Base-by-base conservation (phyloP, 331 rosid genomes). In the Malus hybrid region DNA sequence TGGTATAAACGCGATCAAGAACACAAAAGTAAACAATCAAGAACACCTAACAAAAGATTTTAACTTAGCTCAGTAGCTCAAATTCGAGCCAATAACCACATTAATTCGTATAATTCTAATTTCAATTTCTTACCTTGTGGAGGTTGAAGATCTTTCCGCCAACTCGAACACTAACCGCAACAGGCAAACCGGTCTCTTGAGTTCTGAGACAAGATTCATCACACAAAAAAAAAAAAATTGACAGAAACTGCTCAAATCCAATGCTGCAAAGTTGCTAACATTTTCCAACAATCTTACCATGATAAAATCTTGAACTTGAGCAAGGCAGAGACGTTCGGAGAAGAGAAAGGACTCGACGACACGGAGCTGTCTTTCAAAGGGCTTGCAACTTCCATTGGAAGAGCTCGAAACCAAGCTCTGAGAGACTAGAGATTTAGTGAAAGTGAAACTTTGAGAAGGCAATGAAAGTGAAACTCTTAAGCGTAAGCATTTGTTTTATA, bases 171-270 rank as follows among this genome's bases (percentile, higher is more conserved):
- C 82, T 75, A 57, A 89, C 75, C 1, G 96, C 80, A 64, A 93
- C 97, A 14, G 96, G 97, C 73, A 93, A 79, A 70, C 98, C 96
- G 11, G 97, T 93, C 78, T 89, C 89, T 83, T 91, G 96, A 74
- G 97, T 93, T 96, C 98, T 91, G 83, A 73, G 63, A 79, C 76
- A 87, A 72, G 50, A 29, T 73, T 33, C 63, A 10, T 28, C 10
- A 39, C 67, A 36, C 28, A 34, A 39, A 83, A 44, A 22, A 82
- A 30, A 36, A 34, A 36, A 34, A 7, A 0, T 62, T 28, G 57
- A 42, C 50, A 19, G n/a, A 9, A n/a, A 18, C 1, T 62, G 65
- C 48, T 65, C 55, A 15, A 65, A 68, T 55, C 58, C 68, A 15
- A 81, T 71, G 70, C 18, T 13, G 7, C 70, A 62, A 28, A 63